phyloP scores from a whole-genome alignment of 176 grass and related monocot genomes.

The Coix lacrymajobi region DNA sequence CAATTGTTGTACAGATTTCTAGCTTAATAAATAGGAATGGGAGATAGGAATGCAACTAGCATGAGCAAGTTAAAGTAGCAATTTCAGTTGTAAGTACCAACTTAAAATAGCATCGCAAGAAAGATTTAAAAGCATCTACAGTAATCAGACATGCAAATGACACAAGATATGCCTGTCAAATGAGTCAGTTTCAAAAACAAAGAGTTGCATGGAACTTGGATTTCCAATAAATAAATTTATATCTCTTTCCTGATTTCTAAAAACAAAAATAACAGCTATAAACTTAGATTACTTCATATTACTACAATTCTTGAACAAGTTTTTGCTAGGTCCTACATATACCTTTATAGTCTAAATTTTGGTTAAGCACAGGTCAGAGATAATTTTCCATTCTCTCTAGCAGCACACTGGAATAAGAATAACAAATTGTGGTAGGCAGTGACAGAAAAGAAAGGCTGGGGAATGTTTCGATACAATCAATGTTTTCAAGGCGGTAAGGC shows the following conservation, averaged over 20 bases:
- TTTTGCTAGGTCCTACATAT: constrained; percentile 1
- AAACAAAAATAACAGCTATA: neutral
- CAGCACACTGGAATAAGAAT: neutral
- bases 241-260: neutral
- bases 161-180: neutral
- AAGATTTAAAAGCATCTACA: neutral
- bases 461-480: too few relatives aligned
- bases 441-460: neutral
- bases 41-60: neutral
- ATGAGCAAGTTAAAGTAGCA: neutral
- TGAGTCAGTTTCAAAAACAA: neutral
- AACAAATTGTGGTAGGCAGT: neutral
- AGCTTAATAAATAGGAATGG: neutral
- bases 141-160: neutral
- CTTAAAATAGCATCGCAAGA: neutral
- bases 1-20: neutral
- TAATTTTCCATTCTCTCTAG: neutral
- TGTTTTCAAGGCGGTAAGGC: too few relatives aligned
- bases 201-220: neutral
- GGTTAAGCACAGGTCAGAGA: neutral
- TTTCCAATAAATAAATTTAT: neutral
- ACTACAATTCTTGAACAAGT: neutral
- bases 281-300: neutral
- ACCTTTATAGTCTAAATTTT: neutral
- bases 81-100: neutral